Evolutionary conservation across 306 rosid genomes (phyloP).

Genomic region (Gastrolobium bilobum): DNA sequence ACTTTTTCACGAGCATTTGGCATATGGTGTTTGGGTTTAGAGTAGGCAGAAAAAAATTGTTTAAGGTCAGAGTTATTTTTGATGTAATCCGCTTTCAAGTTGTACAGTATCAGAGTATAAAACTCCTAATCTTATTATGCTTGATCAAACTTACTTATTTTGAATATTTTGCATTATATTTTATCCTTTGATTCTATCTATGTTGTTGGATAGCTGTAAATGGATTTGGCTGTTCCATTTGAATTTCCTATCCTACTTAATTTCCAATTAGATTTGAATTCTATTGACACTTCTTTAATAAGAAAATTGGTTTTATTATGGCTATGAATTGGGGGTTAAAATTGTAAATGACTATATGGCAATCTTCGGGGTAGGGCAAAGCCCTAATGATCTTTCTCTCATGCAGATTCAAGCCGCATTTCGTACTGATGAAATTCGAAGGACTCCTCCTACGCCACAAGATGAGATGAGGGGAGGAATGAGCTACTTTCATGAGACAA

Average conservation of each 20-base stretch:
- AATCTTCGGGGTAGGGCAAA: not conserved
- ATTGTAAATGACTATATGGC: constrained; percentile 6
- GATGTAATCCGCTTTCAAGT: constrained; percentile 19
- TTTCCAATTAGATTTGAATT: constrained; percentile 6
- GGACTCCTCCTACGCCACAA: constrained; percentile 93
- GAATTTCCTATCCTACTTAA: not conserved
- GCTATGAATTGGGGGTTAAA: constrained; percentile 4
- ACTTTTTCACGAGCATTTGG: constrained; percentile 27
- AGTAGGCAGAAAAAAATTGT: not conserved
- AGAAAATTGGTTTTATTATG: not conserved
- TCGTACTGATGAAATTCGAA: constrained; percentile 88
- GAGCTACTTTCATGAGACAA: constrained; percentile 95
- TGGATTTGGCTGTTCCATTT: constrained; percentile 3
- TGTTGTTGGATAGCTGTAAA: not conserved
- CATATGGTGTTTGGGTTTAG: not conserved
- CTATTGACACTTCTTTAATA: constrained; percentile 8
- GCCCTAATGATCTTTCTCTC: constrained; percentile 16
- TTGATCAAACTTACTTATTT: constrained; percentile 7
- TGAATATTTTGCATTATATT: not conserved
- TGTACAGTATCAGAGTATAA: not conserved
- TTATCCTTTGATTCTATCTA: not conserved
- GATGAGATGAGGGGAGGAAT: constrained; percentile 96
- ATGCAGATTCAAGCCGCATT: constrained; percentile 92
- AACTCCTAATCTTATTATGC: not conserved
- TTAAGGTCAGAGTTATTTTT: not conserved